A percentile compares a stretch with the other conserved stretches of the same genome.
These are phyloP conservation scores for Anisodus tanguticus DNA, from an alignment of 257 asterid genomes.

Conservation along the genomic window DNA sequence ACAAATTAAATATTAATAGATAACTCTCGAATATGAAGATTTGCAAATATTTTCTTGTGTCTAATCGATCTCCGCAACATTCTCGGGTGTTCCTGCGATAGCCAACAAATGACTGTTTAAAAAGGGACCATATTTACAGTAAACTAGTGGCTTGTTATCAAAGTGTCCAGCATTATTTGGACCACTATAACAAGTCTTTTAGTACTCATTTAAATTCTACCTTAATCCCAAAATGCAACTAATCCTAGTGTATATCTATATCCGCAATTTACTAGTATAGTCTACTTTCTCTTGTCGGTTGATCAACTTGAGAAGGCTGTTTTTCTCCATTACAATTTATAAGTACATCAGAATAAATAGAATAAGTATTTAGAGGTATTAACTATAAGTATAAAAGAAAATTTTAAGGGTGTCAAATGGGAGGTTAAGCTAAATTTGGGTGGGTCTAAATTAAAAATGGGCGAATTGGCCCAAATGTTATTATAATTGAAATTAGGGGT, in stretches of 20 bases:
- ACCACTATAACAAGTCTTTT: neutral
- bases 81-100: neutral
- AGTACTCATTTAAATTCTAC: neutral
- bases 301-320: neutral
- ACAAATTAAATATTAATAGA: neutral
- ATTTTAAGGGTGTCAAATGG: too few species aligned
- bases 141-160: neutral
- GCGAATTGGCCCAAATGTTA: too few species aligned
- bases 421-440: too few species aligned
- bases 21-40: neutral
- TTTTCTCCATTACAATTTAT: neutral
- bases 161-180: slow-evolving; percentile 20
- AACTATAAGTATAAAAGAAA: neutral
- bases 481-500: too few species aligned
- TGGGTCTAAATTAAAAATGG: too few species aligned
- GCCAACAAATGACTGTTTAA: slow-evolving; percentile 11
- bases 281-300: neutral
- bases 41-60: neutral
- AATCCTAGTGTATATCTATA: neutral
- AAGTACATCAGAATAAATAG: neutral
- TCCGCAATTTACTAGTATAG: neutral
- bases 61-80: slow-evolving; percentile 4
- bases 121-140: neutral
- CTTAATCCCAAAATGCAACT: neutral
- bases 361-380: neutral